phyloP scores from a whole-genome alignment of 768 basidiomycete species.

The Rhodotorula paludigena region DNA sequence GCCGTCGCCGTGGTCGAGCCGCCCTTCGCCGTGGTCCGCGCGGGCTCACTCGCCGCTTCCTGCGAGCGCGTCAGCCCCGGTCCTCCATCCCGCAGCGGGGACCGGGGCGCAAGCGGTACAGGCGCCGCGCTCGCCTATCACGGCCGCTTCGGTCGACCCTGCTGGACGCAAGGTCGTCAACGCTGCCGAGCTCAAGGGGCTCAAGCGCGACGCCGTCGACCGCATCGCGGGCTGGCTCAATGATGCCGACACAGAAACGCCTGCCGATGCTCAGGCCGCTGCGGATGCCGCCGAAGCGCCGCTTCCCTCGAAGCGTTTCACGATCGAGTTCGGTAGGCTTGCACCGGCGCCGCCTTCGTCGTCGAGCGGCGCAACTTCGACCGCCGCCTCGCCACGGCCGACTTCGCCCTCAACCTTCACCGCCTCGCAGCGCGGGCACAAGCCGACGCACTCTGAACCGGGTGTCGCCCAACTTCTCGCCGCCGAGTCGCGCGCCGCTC shows the following conservation, averaged over 20 bases:
- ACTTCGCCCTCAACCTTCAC: background rate
- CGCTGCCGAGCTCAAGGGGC: conserved; percentile 8
- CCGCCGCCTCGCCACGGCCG: background rate
- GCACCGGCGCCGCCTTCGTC: conserved; percentile 25
- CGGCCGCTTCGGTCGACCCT: background rate
- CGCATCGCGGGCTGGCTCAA: conserved; percentile 24
- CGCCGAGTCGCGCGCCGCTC: conserved; percentile 6
- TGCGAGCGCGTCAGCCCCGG: too few relatives aligned
- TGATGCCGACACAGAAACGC: background rate
- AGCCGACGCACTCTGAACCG: background rate
- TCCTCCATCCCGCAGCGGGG: too few relatives aligned
- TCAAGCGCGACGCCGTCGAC: conserved; percentile 23
- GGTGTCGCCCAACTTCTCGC: conserved; percentile 27
- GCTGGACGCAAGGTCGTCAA: conserved; percentile 35
- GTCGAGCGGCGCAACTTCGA: background rate
- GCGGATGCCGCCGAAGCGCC: too few relatives aligned
- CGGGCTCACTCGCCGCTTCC: background rate
- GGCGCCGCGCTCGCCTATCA: background rate
- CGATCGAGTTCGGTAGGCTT: conserved; percentile 11
- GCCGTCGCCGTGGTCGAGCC: background rate
- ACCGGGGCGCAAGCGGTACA: too few relatives aligned
- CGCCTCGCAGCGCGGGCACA: background rate
- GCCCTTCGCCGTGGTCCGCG: background rate
- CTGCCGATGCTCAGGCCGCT: background rate
- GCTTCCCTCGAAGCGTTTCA: background rate